Percentiles rank a stretch among this genome's conserved stretches.
Conservation (phyloP, 176 grass and related monocot species). For the Aechmea fasciata region DNA sequence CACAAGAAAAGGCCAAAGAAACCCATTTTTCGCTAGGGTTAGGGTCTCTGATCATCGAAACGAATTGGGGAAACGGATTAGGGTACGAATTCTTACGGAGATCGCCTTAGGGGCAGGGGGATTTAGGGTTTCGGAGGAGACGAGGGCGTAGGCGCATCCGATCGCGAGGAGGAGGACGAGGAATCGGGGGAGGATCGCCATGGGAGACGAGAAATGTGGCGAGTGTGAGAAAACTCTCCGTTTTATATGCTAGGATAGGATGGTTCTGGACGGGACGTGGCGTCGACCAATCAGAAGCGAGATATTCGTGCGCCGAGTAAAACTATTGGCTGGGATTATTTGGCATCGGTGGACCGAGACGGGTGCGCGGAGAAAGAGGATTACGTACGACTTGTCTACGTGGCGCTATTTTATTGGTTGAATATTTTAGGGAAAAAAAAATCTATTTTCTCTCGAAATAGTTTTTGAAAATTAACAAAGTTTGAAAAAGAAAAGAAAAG, state of each 20-base stretch:
- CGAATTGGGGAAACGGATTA: neutral
- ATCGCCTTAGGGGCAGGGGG: conserved; percentile 53
- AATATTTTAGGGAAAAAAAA: too few species aligned
- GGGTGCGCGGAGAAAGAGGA: too few species aligned
- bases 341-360: neutral
- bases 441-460: too few species aligned
- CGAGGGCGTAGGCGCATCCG: conserved; percentile 20
- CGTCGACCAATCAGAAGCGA: conserved; percentile 14
- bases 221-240: neutral
- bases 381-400: too few species aligned
- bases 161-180: conserved; percentile 26
- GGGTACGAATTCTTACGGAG: conserved; percentile 33
- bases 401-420: too few species aligned
- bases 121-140: conserved; percentile 17
- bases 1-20: neutral
- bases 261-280: neutral
- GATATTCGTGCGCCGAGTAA: neutral
- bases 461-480: too few species aligned
- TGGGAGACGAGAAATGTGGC: conserved; percentile 5
- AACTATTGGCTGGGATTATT: neutral
- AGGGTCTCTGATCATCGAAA: neutral
- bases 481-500: too few species aligned
- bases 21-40: neutral
- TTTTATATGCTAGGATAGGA: neutral
- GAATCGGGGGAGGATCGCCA: conserved; percentile 40